These are phyloP conservation scores for Pseudomicrostroma phylloplanum DNA, from an alignment of 1,284 basidiomycete genomes.

Conservation along the genomic window DNA sequence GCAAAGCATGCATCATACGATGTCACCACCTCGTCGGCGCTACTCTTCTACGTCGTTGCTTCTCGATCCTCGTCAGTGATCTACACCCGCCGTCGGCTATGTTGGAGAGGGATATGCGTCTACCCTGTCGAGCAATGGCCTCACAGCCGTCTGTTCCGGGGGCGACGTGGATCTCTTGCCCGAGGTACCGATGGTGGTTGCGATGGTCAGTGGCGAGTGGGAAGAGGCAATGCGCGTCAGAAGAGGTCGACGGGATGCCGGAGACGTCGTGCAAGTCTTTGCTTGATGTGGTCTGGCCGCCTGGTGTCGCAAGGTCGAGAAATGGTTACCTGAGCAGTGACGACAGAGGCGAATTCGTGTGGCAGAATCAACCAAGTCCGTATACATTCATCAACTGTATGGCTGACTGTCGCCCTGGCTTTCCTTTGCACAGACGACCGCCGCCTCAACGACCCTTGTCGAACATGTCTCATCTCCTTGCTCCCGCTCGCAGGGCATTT, in stretches of 20 bases:
- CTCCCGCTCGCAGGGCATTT: neutral
- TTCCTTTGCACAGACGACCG: neutral
- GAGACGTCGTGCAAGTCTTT: neutral
- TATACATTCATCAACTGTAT: neutral
- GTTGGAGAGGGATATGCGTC: too few species aligned
- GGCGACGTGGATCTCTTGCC: too few species aligned
- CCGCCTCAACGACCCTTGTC: neutral
- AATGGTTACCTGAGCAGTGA: conserved; percentile 21
- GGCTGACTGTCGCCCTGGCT: neutral
- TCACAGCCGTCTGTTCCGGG: too few species aligned
- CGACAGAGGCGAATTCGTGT: too few species aligned
- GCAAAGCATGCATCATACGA: conserved; percentile 4
- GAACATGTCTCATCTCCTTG: neutral
- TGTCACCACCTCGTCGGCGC: conserved; percentile 6
- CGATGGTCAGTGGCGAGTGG: too few species aligned
- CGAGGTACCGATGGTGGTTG: too few species aligned
- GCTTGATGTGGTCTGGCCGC: conserved; percentile 26
- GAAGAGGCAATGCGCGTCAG: too few species aligned
- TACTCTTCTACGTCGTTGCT: neutral
- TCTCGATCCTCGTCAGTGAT: neutral
- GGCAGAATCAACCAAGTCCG: neutral
- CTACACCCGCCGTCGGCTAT: too few species aligned
- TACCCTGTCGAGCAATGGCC: too few species aligned
- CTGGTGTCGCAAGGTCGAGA: conserved; percentile 35
- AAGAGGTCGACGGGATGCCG: neutral